phyloP scores from a whole-genome alignment of 2,329 filamentous ascomycete species.

The Ophiostoma sp. region DNA sequence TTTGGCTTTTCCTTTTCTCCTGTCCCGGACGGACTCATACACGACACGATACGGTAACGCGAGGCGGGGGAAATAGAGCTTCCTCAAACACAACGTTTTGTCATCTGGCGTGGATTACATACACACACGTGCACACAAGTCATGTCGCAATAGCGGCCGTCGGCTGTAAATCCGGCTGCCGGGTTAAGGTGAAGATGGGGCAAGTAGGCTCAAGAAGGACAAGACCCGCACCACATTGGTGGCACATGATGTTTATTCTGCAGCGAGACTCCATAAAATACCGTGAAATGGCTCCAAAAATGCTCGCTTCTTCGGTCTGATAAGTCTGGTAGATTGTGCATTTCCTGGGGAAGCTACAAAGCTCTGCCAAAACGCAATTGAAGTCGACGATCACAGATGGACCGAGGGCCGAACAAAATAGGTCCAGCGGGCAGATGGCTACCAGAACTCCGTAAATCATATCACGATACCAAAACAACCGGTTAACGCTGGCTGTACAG shows the following conservation, averaged over 20 bases:
- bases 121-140: neutral
- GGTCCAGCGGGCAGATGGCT: neutral
- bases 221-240: neutral
- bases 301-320: constrained; percentile 12
- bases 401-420: neutral
- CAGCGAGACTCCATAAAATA: neutral
- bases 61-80: neutral
- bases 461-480: neutral
- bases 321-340: neutral
- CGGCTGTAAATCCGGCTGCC: constrained; percentile 3
- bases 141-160: constrained; percentile 9
- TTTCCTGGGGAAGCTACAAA: neutral
- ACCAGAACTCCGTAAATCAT: neutral
- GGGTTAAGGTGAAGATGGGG: neutral
- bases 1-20: neutral
- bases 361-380: neutral
- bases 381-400: neutral
- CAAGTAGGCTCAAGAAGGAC: neutral
- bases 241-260: constrained; percentile 14
- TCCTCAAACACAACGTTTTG: neutral
- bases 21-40: neutral
- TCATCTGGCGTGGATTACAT: neutral
- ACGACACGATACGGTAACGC: neutral
- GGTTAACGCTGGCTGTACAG: neutral
- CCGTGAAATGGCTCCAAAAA: neutral